These are phyloP conservation scores for Penicillium sp. DNA, from an alignment of 2,329 filamentous ascomycete genomes.

Conservation along the genomic window DNA sequence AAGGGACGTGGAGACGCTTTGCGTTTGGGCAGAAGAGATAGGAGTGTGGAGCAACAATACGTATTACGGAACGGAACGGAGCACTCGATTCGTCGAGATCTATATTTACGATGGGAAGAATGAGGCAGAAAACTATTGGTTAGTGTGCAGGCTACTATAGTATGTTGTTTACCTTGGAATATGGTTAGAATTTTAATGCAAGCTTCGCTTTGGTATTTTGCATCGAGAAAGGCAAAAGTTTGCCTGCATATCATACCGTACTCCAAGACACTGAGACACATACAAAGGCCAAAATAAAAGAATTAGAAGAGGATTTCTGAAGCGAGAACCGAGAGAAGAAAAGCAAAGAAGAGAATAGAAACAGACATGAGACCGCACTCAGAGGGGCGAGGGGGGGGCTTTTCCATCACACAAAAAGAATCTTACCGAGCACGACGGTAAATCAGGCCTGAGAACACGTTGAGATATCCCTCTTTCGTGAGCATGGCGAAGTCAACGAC, in stretches of 20 bases:
- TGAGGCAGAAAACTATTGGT: neutral
- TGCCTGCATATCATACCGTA: neutral
- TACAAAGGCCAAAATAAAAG: neutral
- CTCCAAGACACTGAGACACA: neutral
- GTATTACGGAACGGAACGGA: neutral
- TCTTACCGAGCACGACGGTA: conserved; percentile 30
- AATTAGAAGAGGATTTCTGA: neutral
- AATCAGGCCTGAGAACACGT: conserved; percentile 38
- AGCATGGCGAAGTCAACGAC: conserved; percentile 41
- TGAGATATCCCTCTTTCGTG: conserved; percentile 41
- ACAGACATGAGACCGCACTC: neutral
- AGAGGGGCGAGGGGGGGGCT: neutral
- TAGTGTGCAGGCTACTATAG: neutral
- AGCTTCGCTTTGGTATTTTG: neutral
- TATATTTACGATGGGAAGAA: neutral
- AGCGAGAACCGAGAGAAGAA: neutral
- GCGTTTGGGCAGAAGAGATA: conserved; percentile 32
- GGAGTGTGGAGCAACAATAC: neutral
- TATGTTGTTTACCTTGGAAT: neutral
- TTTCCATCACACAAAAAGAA: neutral
- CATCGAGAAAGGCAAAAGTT: neutral
- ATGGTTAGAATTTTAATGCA: neutral
- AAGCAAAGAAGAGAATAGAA: conserved; percentile 4
- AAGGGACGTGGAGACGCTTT: conserved; percentile 40
- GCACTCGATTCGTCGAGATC: neutral